Base-by-base conservation (phyloP, 495 filamentous ascomycete species). In the Podospora didyma region DNA sequence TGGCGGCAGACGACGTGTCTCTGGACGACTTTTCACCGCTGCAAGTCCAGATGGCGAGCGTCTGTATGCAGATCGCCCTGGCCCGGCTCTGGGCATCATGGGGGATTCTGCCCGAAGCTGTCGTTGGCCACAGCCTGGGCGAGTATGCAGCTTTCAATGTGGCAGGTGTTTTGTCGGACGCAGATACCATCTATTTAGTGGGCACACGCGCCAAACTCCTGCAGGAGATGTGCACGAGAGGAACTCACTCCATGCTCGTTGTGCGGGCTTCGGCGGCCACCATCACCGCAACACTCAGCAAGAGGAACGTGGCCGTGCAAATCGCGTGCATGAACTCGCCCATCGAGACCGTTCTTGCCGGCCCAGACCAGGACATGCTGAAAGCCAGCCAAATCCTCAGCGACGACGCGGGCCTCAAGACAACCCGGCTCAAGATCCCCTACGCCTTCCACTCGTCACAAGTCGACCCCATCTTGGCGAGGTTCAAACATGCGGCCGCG, bases 141-240 rank as follows among this genome's bases (percentile, higher is more conserved):
- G 90, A 96, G 67, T 95, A 92, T 69, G 89, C 91, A 44, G 90
- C 91, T 12, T 73, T 95, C 1, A 78, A 91, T 62, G 83, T 86
- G 28, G 83, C 90, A n/a, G 90, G 89, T 47, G 83, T 92, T 16
- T 69, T 96, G 7, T 87, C 86, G 7, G 86, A 80, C 19, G 80
- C 80, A 54, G 90, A 95, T 64, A 85, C 88, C 19, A 82, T 96
- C 58, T 88, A 85, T 59, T 77, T 95, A 7, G 85, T 89, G 52
- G 91, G 90, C 26, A 78, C 78, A 34, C 81, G 90, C 41, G 91
- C 91, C 22, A 75, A 82, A 59, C 75, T 95, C 10, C 75, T 95
- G 7, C 79, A 83, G 19, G 73, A 84, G 28, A 79, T 84, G 59
- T 91, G 87, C 73, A 80, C 77, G 24, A 68, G 77, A n/a, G 82